Conservation (phyloP, 2,329 filamentous ascomycete genomes). For the Phyllosticta citrichinensis region DNA sequence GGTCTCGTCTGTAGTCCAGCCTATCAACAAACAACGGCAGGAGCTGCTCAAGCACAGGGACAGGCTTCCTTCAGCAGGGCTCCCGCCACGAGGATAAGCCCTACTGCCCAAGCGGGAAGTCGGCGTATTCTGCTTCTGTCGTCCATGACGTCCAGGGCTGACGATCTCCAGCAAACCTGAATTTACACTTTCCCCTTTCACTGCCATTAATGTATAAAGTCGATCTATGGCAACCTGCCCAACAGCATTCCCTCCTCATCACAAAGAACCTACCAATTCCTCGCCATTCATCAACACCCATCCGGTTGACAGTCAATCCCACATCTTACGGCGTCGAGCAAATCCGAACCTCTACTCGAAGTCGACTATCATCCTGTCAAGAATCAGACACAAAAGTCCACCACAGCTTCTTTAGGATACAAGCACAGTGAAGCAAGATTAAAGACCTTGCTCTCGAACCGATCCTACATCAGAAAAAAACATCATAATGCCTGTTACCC, state of each 20-base stretch:
- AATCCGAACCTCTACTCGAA: too few relatives aligned
- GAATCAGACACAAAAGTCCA: too few relatives aligned
- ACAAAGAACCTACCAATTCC: constrained; percentile 16
- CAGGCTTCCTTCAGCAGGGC: neutral
- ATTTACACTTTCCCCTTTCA: constrained; percentile 11
- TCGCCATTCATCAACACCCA: neutral
- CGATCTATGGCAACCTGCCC: neutral
- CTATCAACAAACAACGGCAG: neutral
- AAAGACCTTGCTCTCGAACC: constrained; percentile 3
- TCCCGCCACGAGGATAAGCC: neutral
- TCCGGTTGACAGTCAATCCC: too few relatives aligned
- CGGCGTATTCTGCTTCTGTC: neutral
- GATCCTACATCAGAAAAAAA: neutral
- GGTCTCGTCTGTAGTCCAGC: neutral
- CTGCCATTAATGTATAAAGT: constrained; percentile 14
- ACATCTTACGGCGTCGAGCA: too few relatives aligned
- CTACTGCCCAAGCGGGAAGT: neutral
- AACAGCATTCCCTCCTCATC: neutral
- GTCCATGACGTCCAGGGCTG: constrained; percentile 10
- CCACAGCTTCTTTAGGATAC: too few relatives aligned
- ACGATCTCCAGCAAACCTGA: constrained; percentile 11
- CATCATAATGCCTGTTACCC: constrained; percentile 17
- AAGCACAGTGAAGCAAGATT: too few relatives aligned
- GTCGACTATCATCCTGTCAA: too few relatives aligned
- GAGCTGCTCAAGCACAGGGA: neutral